These are phyloP conservation scores for Akanthomyces muscarius DNA, from an alignment of 2,329 filamentous ascomycete genomes.

Conservation along the genomic window DNA sequence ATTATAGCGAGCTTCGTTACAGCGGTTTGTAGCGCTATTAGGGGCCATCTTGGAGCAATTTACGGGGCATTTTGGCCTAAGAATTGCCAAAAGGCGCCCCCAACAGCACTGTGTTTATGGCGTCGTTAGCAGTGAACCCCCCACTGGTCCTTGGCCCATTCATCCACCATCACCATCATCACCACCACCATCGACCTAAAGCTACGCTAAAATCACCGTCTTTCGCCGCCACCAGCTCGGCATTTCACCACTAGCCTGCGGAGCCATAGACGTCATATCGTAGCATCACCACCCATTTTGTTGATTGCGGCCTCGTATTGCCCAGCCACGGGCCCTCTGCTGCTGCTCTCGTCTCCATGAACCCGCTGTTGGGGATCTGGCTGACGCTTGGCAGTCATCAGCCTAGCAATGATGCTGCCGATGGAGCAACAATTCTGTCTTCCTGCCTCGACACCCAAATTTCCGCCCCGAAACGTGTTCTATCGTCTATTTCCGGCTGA, in stretches of 20 bases:
- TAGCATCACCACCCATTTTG: slow-evolving; percentile 7
- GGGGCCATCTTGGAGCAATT: background rate
- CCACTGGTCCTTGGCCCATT: background rate
- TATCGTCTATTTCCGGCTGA: background rate
- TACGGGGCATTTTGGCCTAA: background rate
- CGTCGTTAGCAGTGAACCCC: background rate
- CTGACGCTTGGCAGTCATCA: background rate
- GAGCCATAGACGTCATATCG: slow-evolving; percentile 14
- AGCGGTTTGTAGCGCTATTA: background rate
- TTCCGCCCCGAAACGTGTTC: background rate
- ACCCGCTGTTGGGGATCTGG: slow-evolving; percentile 4
- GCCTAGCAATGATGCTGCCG: background rate
- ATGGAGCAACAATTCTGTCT: too few species aligned
- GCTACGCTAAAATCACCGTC: background rate
- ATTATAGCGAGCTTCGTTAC: background rate
- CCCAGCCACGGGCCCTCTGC: background rate
- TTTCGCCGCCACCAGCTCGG: background rate
- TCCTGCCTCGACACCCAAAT: too few species aligned
- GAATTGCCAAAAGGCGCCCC: background rate
- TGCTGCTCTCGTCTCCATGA: background rate
- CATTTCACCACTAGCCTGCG: slow-evolving; percentile 1
- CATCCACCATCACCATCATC: background rate
- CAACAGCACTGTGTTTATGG: background rate
- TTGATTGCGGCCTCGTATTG: slow-evolving; percentile 9
- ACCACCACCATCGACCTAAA: background rate